These are phyloP conservation scores for Metroxylon sagu DNA, from an alignment of 176 grass and related monocot genomes.

Conservation along the genomic window DNA sequence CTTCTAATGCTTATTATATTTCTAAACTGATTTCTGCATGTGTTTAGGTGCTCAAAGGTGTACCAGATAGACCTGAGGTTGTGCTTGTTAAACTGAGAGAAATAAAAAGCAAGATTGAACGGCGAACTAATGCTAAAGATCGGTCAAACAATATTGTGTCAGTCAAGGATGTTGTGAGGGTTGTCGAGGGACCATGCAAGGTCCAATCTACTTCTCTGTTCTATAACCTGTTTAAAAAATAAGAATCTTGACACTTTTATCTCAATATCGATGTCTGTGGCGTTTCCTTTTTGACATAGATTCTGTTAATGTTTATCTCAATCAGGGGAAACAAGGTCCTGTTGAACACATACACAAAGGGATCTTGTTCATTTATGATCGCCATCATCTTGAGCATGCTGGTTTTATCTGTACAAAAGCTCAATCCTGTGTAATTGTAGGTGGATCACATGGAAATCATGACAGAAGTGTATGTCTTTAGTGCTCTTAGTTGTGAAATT, in stretches of 20 bases:
- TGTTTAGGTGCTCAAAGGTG: constrained; percentile 86
- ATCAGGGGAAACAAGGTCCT: constrained; percentile 94
- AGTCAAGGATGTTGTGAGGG: constrained; percentile 86
- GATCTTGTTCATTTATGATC: constrained; percentile 93
- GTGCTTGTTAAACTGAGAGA: constrained; percentile 91
- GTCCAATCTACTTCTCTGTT: constrained; percentile 16
- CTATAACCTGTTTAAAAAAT: neutral
- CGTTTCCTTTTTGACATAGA: too few species aligned
- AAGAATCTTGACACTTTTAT: too few species aligned
- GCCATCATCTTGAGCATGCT: constrained; percentile 91
- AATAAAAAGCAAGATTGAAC: constrained; percentile 94
- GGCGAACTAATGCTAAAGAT: constrained; percentile 62
- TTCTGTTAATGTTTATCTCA: constrained; percentile 8
- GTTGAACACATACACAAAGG: constrained; percentile 91
- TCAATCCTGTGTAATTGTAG: constrained; percentile 80
- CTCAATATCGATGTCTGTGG: too few species aligned
- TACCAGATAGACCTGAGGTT: constrained; percentile 85
- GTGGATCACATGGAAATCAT: constrained; percentile 55
- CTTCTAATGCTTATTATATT: neutral
- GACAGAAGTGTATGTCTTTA: constrained; percentile 44
- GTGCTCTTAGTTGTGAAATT: constrained; percentile 5
- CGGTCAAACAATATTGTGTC: constrained; percentile 67
- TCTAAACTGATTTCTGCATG: constrained; percentile 2
- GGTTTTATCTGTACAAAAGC: constrained; percentile 99
- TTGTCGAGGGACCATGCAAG: constrained; percentile 82